Evolutionary conservation across 495 filamentous ascomycete species (phyloP), one percentile per base, ranked within the genome.

Genomic region (Aspergillus incahuasiensis): DNA sequence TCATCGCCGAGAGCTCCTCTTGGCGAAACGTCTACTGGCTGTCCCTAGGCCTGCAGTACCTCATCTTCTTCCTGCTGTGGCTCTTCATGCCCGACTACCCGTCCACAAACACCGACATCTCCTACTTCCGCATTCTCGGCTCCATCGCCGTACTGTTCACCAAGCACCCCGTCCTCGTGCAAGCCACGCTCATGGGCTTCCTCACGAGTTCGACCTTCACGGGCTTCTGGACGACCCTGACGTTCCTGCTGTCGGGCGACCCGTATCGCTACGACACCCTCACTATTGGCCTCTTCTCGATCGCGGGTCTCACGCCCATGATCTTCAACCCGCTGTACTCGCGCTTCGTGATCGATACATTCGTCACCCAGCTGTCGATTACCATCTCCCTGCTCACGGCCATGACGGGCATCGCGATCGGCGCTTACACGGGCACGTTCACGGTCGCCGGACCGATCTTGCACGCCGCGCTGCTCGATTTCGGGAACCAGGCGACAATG

Each of bases 21-120:
- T 95, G 90, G 90, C 77, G 90, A 19, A 80, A 80, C 57, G 82
- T 94, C 18, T 95, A 91, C 74, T 94, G 87, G 87, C 76, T 92
- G 34, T 82, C 87, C 0, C 76, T 92, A 16, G 90, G 76, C 6
- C 73, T 90, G 2, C 90, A 95, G 68, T 83, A 78, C 60, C 57
- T 83, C n/a, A 86, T 92, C 54, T 76, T 86, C 56, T 57, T 64
- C 4, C 65, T 86, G 3, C 77, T 92, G 8, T 94, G 82, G 75
- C 52, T 86, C 35, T 89, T 82, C 64, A 86, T 95, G 82, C 88
- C 88, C 0, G 88, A 91, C 63, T 95, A 92, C 63, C 90, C 90
- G 0, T 72, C 78, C 24, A 85, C 86, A 22, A 92, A 90, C 66
- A 85, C 82, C 0, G 45, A 65, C 51, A 65, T 71, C 41, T 62